Percentiles rank a stretch among this genome's conserved stretches.
These are phyloP conservation scores for Albugo laibachii DNA, from an alignment of 352 stramenopile genomes.

Conservation along the genomic window DNA sequence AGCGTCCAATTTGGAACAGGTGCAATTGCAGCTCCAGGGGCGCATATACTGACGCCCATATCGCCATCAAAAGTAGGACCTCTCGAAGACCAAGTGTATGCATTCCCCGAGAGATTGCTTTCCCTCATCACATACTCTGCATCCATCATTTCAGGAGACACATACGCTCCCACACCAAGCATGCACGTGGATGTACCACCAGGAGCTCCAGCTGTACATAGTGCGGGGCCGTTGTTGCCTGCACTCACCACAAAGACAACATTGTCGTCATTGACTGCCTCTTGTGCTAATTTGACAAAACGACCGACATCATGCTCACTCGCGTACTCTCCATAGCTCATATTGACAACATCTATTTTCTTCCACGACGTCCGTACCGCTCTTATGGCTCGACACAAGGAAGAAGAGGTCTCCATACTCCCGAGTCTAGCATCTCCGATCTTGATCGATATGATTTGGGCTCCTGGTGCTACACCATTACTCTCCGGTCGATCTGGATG, in stretches of 20 bases:
- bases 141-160: constrained; percentile 89
- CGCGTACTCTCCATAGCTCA: constrained; percentile 91
- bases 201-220: constrained; percentile 85
- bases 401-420: constrained; percentile 87
- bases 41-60: constrained; percentile 81
- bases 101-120: constrained; percentile 19
- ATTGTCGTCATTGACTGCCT: constrained; percentile 83
- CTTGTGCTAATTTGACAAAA: constrained; percentile 74
- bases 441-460: constrained; percentile 86
- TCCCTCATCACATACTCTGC: constrained; percentile 79
- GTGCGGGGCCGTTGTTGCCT: constrained; percentile 91
- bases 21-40: constrained; percentile 88
- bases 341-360: constrained; percentile 90
- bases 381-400: constrained; percentile 79
- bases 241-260: constrained; percentile 87
- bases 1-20: constrained; percentile 89
- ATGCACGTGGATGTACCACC: constrained; percentile 77
- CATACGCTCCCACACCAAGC: constrained; percentile 87
- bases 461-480: constrained; percentile 86
- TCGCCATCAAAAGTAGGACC: constrained; percentile 85
- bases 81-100: constrained; percentile 86
- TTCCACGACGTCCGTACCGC: constrained; percentile 47
- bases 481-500: constrained; percentile 67
- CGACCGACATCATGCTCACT: constrained; percentile 75
- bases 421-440: constrained; percentile 86